Conservation (phyloP, 345 rosid genomes). For the Rhodamnia argentea region DNA sequence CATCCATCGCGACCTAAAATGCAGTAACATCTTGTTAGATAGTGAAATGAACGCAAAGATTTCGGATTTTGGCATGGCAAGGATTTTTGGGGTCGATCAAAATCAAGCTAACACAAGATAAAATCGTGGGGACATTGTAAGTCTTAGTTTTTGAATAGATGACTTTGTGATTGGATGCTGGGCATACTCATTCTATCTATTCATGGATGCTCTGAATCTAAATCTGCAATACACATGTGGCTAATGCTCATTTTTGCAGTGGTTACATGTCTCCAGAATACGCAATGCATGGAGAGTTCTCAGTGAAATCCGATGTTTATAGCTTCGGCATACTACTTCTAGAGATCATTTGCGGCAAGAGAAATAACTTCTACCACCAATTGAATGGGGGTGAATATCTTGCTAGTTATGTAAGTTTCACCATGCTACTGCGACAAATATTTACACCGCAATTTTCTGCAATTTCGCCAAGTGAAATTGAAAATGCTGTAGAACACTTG, state of each 20-base stretch:
- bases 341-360: not conserved
- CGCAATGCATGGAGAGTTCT: not conserved
- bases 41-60: not conserved
- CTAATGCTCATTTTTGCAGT: not conserved
- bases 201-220: not conserved
- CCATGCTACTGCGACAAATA: no score
- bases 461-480: not conserved
- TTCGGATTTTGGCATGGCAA: not conserved
- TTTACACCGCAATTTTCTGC: rapidly evolving
- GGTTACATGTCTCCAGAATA: not conserved
- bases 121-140: not conserved
- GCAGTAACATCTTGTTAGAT: not conserved
- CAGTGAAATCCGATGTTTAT: not conserved
- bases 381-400: not conserved
- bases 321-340: not conserved
- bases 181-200: not conserved
- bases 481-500: not conserved
- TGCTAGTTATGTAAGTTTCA: not conserved
- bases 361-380: not conserved
- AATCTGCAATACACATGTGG: not conserved
- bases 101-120: not conserved
- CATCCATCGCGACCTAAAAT: not conserved
- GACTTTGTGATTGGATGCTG: not conserved
- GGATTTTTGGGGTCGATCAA: not conserved
- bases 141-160: not conserved